A percentile compares a stretch with the other conserved stretches of the same genome.
These are phyloP conservation scores for Coix lacrymajobi DNA, from an alignment of 176 grass and related monocot species.

Conservation along the genomic window DNA sequence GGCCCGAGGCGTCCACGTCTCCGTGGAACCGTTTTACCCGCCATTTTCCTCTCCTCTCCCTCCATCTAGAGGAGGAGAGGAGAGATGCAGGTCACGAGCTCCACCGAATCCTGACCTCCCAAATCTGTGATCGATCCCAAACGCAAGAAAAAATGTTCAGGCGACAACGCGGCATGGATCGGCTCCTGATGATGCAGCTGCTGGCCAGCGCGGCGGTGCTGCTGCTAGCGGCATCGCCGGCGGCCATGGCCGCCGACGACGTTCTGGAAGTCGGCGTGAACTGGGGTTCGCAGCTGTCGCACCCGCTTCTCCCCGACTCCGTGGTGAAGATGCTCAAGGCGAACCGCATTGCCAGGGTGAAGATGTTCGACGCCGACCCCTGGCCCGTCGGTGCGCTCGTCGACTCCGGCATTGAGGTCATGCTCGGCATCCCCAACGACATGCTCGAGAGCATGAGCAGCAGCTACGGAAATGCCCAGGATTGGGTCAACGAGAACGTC, in stretches of 20 bases:
- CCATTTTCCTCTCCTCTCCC: conserved; percentile 35
- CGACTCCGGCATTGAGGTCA: conserved; percentile 67
- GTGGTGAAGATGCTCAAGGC: conserved; percentile 70
- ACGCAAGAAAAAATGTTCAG: not conserved
- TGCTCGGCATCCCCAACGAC: conserved; percentile 76
- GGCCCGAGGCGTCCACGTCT: not conserved
- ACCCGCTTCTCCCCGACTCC: conserved; percentile 39
- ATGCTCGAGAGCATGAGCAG: conserved; percentile 53
- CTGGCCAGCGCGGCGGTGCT: conserved; percentile 29
- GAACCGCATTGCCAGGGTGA: conserved; percentile 60
- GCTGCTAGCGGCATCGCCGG: not conserved
- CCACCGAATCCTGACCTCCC: not conserved
- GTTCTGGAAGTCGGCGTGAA: conserved; percentile 54
- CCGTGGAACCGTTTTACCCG: conserved; percentile 26
- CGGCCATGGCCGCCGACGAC: not conserved
- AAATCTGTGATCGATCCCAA: not conserved
- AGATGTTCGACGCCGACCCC: conserved; percentile 71
- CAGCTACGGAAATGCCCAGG: conserved; percentile 52
- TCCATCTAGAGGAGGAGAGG: not conserved
- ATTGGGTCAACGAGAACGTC: conserved; percentile 77
- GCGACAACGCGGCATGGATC: conserved; percentile 15
- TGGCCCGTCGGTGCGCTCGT: conserved; percentile 60
- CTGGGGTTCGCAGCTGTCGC: conserved; percentile 75
- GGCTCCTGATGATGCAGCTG: conserved; percentile 25
- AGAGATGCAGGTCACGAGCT: not conserved